phyloP scores from a whole-genome alignment of 139 green algal genomes.

The Pleodorina starrii region DNA sequence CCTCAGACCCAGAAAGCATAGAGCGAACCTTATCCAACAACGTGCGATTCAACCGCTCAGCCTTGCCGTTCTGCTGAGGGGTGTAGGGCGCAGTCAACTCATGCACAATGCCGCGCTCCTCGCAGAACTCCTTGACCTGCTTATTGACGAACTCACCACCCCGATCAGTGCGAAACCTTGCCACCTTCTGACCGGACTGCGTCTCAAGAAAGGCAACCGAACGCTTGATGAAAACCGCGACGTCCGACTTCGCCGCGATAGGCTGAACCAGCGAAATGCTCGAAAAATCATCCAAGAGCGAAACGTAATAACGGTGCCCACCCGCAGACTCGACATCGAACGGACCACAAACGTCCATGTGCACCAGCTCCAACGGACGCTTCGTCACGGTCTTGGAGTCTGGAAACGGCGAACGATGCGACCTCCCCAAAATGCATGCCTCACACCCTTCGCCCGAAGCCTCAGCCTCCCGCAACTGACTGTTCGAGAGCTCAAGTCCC shows the following conservation, averaged over 20 bases:
- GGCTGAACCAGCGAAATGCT: background rate
- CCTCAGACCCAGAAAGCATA: constrained; percentile 19
- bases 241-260: background rate
- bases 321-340: background rate
- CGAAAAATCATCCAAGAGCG: background rate
- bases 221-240: background rate
- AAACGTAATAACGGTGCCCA: background rate
- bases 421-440: background rate
- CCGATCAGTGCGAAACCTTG: background rate
- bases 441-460: background rate
- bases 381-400: background rate
- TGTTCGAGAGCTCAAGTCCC: background rate
- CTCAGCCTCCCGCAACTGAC: background rate
- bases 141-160: background rate
- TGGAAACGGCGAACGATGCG: background rate
- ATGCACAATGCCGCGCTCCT: background rate
- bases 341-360: background rate
- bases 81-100: background rate
- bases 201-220: background rate
- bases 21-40: constrained; percentile 28
- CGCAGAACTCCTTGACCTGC: background rate
- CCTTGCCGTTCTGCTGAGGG: constrained; percentile 49
- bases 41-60: constrained; percentile 55
- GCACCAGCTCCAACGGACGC: too few relatives aligned
- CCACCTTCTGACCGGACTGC: background rate